A percentile compares a stretch with the other conserved stretches of the same genome.
phyloP scores from a whole-genome alignment of 2,329 filamentous ascomycete genomes.

The Aulographum hederae region DNA sequence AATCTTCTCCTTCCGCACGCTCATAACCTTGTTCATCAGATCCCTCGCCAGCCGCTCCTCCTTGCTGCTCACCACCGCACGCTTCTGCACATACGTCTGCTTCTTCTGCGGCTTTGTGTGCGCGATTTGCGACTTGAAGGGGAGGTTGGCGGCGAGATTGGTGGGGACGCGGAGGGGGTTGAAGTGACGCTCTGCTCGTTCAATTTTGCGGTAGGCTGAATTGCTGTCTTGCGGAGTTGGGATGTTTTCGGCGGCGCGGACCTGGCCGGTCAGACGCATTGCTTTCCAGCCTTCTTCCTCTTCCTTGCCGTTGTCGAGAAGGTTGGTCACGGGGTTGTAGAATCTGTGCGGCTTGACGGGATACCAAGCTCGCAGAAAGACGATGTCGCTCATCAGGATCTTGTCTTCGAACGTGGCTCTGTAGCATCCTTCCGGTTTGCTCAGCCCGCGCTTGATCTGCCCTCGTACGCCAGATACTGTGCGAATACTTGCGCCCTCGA shows the following conservation, averaged over 20 bases:
- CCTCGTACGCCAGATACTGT: slow-evolving; percentile 91
- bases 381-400: slow-evolving; percentile 87
- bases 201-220: slow-evolving; percentile 58
- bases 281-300: slow-evolving; percentile 48
- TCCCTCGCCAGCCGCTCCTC: slow-evolving; percentile 83
- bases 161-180: slow-evolving; percentile 55
- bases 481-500: slow-evolving; percentile 87
- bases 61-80: slow-evolving; percentile 61
- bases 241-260: slow-evolving; percentile 59
- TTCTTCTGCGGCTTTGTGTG: slow-evolving; percentile 63
- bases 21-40: slow-evolving; percentile 83
- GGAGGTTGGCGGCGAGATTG: slow-evolving; percentile 64
- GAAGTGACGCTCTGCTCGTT: slow-evolving; percentile 30
- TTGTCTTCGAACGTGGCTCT: slow-evolving; percentile 98
- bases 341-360: slow-evolving; percentile 87
- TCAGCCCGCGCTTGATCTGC: slow-evolving; percentile 90
- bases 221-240: slow-evolving; percentile 67
- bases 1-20: slow-evolving; percentile 75
- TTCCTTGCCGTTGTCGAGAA: slow-evolving; percentile 40
- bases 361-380: slow-evolving; percentile 94
- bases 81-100: slow-evolving; percentile 84
- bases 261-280: slow-evolving; percentile 88
- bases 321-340: slow-evolving; percentile 91
- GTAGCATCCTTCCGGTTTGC: slow-evolving; percentile 89
- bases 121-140: slow-evolving; percentile 82